A percentile compares a stretch with the other conserved stretches of the same genome.
phyloP scores from a whole-genome alignment of 805 yeast species.

The Kuraishia capsulata region DNA sequence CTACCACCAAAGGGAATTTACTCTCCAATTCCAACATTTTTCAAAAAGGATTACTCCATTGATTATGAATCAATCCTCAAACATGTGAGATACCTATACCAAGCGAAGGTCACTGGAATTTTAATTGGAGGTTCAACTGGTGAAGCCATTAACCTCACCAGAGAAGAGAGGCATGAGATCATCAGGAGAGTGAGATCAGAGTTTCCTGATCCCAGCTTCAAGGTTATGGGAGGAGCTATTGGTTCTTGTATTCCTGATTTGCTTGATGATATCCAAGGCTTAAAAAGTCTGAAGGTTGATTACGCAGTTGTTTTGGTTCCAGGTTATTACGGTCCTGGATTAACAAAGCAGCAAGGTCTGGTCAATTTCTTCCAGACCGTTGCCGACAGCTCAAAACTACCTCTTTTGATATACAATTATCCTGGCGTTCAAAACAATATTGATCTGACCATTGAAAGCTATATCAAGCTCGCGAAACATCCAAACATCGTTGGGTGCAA shows the following conservation, averaged over 20 bases:
- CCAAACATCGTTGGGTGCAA: conserved; percentile 38
- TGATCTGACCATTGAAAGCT: conserved; percentile 23
- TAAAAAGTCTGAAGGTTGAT: conserved; percentile 24
- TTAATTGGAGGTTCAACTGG: conserved; percentile 44
- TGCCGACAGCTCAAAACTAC: conserved; percentile 30
- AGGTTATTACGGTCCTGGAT: conserved; percentile 32
- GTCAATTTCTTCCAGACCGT: conserved; percentile 29
- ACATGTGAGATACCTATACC: conserved; percentile 31
- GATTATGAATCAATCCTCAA: conserved; percentile 33
- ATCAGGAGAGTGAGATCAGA: conserved; percentile 22
- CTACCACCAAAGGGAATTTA: conserved; percentile 25
- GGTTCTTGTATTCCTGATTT: conserved; percentile 32
- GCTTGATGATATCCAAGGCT: conserved; percentile 22
- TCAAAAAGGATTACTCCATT: conserved; percentile 28
- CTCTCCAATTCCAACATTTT: conserved; percentile 46
- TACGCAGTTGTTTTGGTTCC: conserved; percentile 31
- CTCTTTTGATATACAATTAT: conserved; percentile 33
- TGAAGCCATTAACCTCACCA: conserved; percentile 39
- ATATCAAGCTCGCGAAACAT: conserved; percentile 29
- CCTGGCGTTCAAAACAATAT: conserved; percentile 35
- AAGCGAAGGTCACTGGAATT: conserved; percentile 34
- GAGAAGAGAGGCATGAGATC: conserved; percentile 27
- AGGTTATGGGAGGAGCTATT: conserved; percentile 37
- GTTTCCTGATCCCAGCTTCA: conserved; percentile 23
- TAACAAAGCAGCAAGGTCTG: conserved; percentile 32